Base-by-base conservation (phyloP, 148 eudicot genomes). In the Rhododendron kiyosumense region DNA sequence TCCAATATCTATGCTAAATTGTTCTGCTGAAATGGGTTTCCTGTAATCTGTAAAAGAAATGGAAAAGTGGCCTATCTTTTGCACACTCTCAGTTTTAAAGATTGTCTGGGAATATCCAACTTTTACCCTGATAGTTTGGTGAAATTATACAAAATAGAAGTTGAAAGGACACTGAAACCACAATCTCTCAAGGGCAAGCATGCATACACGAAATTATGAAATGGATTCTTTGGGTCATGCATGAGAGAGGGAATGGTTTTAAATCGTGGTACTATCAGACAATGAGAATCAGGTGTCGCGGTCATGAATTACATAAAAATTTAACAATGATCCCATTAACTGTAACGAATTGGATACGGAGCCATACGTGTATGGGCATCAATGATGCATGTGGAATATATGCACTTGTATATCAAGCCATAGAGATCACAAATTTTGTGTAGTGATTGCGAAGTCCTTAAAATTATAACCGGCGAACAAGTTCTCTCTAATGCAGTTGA, bases 71-170 rank as follows among this genome's bases (percentile, higher is more conserved):
- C 89, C 87, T 81, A 85, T 89, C 92, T 91, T 92, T 91, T 92
- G 89, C 85, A 89, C 89, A 92, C 93, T 85, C 92, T 46, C 91
- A 90, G 91, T 91, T 87, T 85, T 81, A 80, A 41, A 91, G 88
- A 87, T 90, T 90, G 93, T 90, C 95, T 93, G 83, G 88, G 94
- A 93, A 91, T 91, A 89, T 93, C 88, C 84, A 85, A 74, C 90
- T 76, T 88, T 87, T 88, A 81, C 86, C 81, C 81, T 85, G 74
- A 17, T 87, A 65, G 84, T 46, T 46, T 63, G 81, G 32, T 84
- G 88, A 84, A 88, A 82, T 88, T 81, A 77, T 49, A 76, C 84
- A 85, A 86, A 85, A 82, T 51, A 87, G 91, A 90, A 83, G 89
- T 85, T 88, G 89, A 88, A 84, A 89, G 87, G 88, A 89, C 91